Conservation (phyloP, 1,284 basidiomycete genomes). For the Sutorius eximius region DNA sequence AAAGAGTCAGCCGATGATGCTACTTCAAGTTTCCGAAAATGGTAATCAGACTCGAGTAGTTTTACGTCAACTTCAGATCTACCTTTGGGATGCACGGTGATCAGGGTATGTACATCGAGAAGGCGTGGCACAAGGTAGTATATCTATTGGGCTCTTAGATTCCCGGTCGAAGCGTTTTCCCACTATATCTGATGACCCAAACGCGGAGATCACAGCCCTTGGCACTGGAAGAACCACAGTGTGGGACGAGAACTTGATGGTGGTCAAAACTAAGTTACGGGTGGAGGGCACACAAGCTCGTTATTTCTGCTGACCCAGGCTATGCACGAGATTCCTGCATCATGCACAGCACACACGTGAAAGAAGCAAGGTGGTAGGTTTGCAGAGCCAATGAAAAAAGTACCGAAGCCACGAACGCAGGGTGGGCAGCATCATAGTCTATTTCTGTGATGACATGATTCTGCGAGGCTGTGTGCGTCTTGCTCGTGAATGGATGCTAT, state of each 20-base stretch:
- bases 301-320: neutral
- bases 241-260: neutral
- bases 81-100: neutral
- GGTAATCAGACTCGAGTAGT: constrained; percentile 16
- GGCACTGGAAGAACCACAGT: neutral
- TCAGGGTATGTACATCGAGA: neutral
- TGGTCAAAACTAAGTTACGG: neutral
- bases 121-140: neutral
- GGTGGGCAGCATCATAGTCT: neutral
- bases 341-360: neutral
- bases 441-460: neutral
- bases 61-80: constrained; percentile 18
- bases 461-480: neutral
- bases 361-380: constrained; percentile 6
- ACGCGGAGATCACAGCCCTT: neutral
- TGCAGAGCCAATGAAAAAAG: constrained; percentile 1
- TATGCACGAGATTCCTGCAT: neutral
- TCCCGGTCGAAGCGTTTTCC: constrained; percentile 7
- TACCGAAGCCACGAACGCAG: neutral
- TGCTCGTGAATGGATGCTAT: neutral
- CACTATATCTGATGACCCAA: constrained; percentile 9
- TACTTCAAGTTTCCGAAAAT: constrained; percentile 8
- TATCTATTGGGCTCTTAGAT: neutral
- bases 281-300: neutral
- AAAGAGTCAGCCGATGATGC: neutral